Conservation (phyloP, 257 asterid species). For the Rehmannia glutinosa region DNA sequence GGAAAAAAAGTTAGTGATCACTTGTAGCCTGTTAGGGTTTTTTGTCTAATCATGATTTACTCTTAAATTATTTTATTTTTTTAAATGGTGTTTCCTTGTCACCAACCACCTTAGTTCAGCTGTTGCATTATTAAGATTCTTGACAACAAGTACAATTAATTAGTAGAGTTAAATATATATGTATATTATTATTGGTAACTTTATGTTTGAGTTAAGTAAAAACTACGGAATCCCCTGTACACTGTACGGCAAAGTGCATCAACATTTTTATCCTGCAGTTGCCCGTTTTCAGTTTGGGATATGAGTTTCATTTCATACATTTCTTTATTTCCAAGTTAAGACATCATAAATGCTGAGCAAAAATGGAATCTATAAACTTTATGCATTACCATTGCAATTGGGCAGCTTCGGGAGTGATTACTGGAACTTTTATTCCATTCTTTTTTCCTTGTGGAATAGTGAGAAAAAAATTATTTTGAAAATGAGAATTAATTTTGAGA, state of each 20-base stretch:
- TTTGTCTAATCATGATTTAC: not conserved
- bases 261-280: not conserved
- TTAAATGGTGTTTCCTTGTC: constrained; percentile 8
- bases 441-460: too few species aligned
- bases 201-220: constrained; percentile 40
- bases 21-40: too few species aligned
- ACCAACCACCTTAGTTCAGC: constrained; percentile 15
- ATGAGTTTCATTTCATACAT: not conserved
- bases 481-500: too few species aligned
- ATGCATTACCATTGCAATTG: too few species aligned
- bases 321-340: constrained; percentile 33
- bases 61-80: too few species aligned
- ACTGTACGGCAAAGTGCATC: not conserved
- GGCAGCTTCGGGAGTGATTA: too few species aligned
- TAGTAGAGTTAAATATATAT: not conserved
- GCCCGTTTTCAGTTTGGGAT: not conserved
- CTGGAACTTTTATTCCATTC: too few species aligned
- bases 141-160: constrained; percentile 21
- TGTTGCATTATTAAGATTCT: constrained; percentile 21
- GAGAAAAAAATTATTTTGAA: too few species aligned
- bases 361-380: too few species aligned
- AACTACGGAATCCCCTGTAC: constrained; percentile 23
- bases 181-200: constrained; percentile 21
- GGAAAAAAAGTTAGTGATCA: too few species aligned
- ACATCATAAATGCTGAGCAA: too few species aligned